phyloP scores from a whole-genome alignment of 345 rosid genomes.

The Acer saccharum region DNA sequence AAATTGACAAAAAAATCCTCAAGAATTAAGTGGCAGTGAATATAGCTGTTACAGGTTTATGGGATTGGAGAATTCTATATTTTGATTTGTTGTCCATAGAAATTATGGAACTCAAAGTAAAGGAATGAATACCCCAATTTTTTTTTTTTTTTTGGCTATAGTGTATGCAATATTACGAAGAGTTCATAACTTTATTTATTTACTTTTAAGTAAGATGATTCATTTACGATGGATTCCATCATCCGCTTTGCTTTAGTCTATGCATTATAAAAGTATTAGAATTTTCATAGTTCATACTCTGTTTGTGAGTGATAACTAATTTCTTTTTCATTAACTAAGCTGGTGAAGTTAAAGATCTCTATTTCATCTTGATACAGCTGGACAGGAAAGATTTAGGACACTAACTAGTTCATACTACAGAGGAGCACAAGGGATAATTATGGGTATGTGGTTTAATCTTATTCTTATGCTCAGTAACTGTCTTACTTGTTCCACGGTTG shows the following conservation, averaged over 20 bases:
- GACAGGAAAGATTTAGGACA: conserved; percentile 96
- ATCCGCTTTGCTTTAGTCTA: not conserved
- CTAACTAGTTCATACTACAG: conserved; percentile 92
- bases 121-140: not conserved
- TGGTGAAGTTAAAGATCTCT: conserved; percentile 4
- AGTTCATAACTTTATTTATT: not conserved
- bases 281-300: not conserved
- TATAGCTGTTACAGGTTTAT: not conserved
- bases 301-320: no score
- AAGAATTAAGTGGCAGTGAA: not conserved
- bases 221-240: not conserved
- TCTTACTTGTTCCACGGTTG: conserved; percentile 3
- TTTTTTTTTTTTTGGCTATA: no score
- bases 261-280: not conserved
- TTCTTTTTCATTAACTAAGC: not conserved
- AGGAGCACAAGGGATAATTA: conserved; percentile 93
- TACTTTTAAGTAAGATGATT: not conserved
- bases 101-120: not conserved
- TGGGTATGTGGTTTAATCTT: conserved; percentile 57
- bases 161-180: not conserved
- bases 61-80: not conserved
- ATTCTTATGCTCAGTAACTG: not conserved
- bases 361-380: conserved; percentile 61
- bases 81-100: not conserved
- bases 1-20: not conserved